Base-by-base conservation (phyloP, 306 rosid species). In the Cucurbita argyrosperma region DNA sequence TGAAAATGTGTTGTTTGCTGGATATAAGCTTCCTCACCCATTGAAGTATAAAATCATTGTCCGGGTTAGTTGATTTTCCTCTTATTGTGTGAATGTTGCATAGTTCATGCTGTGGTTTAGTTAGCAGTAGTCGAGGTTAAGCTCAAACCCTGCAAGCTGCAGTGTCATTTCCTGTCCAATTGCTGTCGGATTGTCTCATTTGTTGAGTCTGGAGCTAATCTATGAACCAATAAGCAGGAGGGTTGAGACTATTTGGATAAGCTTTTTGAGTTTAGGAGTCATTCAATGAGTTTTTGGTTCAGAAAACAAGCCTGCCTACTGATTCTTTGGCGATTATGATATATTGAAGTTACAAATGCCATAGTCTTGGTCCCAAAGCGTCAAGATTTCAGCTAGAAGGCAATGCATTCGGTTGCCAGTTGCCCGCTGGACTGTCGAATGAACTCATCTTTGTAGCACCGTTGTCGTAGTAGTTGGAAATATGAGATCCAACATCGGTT, bases 1-100 rank as follows among this genome's bases (percentile, higher is more conserved):
- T 60, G 88, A 89, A 2, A 93, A 82, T 77, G 98, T 93, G 23
- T 74, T 94, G 16, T 94, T 94, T 51, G 96, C 98, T 49, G 98
- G 98, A 18, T 94, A 94, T 94, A 90, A 90, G 88, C 96, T 94
- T 79, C 97, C 97, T 60, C 97, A 94, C 51, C 98, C 98, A 47
- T 92, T 94, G 52, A 86, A 94, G 88, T 94, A 94, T 86, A 90
- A 90, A 86, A 90, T 94, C 60, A 80, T 88, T 61, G 79, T 94
- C 71, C 85, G 97, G 98, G 98, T 92, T 62, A 82, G 90, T 61
- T 12, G 12, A 37, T 35, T 61, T 61, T 37, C 63, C 38, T 18
- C 72, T 63, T 13, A 1, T 72, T 38, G 10, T 37, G 8, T 60
- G 43, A 35, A 30, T 3, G 1, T 6, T 59, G 40, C 37, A 4